Base-by-base conservation (phyloP, 2,329 filamentous ascomycete species). In the Ilyonectria mors-panacis region DNA sequence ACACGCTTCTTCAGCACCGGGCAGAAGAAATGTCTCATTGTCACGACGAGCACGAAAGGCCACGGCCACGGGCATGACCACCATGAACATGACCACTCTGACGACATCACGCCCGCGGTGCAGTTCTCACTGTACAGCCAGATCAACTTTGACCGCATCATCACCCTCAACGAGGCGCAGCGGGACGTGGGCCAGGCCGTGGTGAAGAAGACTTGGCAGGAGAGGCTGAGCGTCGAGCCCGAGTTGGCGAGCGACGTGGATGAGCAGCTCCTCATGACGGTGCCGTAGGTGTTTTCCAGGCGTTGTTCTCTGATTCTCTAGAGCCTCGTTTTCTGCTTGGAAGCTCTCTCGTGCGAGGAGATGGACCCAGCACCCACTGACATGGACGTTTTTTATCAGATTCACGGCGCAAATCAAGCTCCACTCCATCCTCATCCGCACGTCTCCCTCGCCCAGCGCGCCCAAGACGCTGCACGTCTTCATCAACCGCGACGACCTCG, bases 321-420 rank as follows among this genome's bases (percentile, higher is more conserved):
- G 17, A 13, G 8, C 4, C 23, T n/a, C 13, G 26, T 0, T 19
- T 30, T 42, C 15, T 15, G 56, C 50, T n/a, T 21, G 7, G 42
- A 30, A n/a, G 13, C n/a, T 35, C 19, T 15, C 17, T 26, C 10
- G 8, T 10, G 19, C 56, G 15, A 23, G 19, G 13, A 37, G 35
- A 50, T 44, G 44, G 19, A 19, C 33, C 23, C 48, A 17, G 33
- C 26, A 42, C 44, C 33, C 13, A 71, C 13, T 12, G 4, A 48
- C 2, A 28, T 26, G 19, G 15, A 13, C 19, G 26, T 50, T 55
- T 55, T 23, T 30, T 8, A n/a, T 63, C 70, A 97, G 94, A 2
- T 99, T 99, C 83, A 95, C 94, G 1, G 95, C 93, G 54, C 95
- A 98, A 81, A 90, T 98, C 67, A 97, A 97, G 77, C 90, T 99